phyloP scores from a whole-genome alignment of 2,329 filamentous ascomycete species.

The Raffaelea ambrosiae region DNA sequence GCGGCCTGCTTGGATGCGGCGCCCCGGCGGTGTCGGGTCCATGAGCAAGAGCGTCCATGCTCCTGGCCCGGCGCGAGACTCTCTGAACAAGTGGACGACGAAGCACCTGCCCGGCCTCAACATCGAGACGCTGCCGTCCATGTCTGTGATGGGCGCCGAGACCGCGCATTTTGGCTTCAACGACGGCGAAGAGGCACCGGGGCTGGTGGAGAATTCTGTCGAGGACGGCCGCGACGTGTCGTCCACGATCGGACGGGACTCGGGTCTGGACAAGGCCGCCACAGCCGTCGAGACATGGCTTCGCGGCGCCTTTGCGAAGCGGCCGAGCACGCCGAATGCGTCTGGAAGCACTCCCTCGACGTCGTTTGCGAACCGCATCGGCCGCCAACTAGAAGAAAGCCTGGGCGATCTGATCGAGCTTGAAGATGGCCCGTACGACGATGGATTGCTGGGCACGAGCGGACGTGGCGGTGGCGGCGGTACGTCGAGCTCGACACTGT shows the following conservation, averaged over 20 bases:
- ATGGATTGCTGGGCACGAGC: slow-evolving; percentile 23
- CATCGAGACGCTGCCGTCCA: slow-evolving; percentile 58
- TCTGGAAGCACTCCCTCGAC: background rate
- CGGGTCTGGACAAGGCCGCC: slow-evolving; percentile 70
- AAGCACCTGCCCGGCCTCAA: slow-evolving; percentile 74
- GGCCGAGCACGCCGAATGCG: slow-evolving; percentile 39
- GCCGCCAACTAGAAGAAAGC: slow-evolving; percentile 23
- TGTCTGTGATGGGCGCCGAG: slow-evolving; percentile 56
- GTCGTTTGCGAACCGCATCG: slow-evolving; percentile 9
- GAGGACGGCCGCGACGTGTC: slow-evolving; percentile 37
- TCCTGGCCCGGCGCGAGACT: slow-evolving; percentile 77
- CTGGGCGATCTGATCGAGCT: slow-evolving; percentile 64
- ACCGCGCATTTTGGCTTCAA: slow-evolving; percentile 48
- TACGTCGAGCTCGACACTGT: background rate
- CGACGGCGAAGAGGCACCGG: slow-evolving; percentile 24
- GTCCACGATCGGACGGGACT: slow-evolving; percentile 31
- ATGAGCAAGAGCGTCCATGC: slow-evolving; percentile 61
- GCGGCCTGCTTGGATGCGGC: slow-evolving; percentile 58
- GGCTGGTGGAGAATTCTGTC: slow-evolving; percentile 41
- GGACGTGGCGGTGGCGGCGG: slow-evolving; percentile 11
- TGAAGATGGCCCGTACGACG: slow-evolving; percentile 51
- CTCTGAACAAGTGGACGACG: slow-evolving; percentile 74
- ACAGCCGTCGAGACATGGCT: slow-evolving; percentile 88
- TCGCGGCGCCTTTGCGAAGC: slow-evolving; percentile 65
- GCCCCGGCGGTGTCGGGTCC: slow-evolving; percentile 82